Conservation (phyloP, 306 rosid species). For the Neltuma alba region DNA sequence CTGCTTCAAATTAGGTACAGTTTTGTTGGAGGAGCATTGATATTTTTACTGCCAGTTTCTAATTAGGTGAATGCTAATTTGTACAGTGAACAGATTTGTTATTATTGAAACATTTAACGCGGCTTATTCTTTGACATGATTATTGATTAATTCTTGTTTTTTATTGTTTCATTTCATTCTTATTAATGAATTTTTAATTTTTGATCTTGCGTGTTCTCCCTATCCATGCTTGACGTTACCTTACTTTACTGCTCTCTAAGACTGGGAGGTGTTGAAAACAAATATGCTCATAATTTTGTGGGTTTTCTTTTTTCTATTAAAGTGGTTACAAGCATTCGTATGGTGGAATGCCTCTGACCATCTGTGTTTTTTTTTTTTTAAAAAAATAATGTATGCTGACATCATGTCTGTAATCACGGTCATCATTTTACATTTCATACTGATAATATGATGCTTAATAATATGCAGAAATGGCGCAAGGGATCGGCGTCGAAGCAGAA, state of each 20-base stretch:
- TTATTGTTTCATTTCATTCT: neutral
- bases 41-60: neutral
- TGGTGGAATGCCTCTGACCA: neutral
- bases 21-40: neutral
- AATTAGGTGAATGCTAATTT: neutral
- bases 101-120: neutral
- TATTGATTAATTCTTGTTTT: neutral
- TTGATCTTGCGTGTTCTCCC: neutral
- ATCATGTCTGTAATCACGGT: neutral
- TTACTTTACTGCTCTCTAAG: neutral
- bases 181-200: neutral
- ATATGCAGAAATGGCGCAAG: conserved; percentile 83
- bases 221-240: neutral
- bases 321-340: neutral
- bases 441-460: conserved; percentile 33
- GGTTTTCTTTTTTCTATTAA: neutral
- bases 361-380: neutral
- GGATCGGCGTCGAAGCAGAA: conserved; percentile 93
- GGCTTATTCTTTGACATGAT: neutral
- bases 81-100: neutral
- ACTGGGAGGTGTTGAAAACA: neutral
- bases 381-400: neutral
- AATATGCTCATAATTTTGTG: neutral
- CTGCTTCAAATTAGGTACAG: neutral
- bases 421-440: neutral